Percentiles rank a stretch among this genome's conserved stretches.
Evolutionary conservation across 1,139 yeast genomes (phyloP).

Genomic region (Lodderomyces pseudojiufengensis): DNA sequence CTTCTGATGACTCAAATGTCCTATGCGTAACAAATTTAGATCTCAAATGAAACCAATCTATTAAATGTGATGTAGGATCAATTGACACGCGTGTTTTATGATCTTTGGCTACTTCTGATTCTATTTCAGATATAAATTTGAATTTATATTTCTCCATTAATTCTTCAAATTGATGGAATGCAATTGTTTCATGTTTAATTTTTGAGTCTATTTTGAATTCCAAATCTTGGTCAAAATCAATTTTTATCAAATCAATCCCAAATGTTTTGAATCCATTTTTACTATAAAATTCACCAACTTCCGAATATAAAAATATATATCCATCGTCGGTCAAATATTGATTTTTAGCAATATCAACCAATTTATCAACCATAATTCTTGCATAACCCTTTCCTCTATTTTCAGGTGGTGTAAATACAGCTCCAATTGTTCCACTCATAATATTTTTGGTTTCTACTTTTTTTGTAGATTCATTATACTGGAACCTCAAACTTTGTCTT

Average conservation of each 20-base stretch:
- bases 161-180: slow-evolving; percentile 31
- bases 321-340: slow-evolving; percentile 32
- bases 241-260: slow-evolving; percentile 39
- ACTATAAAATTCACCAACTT: slow-evolving; percentile 64
- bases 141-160: slow-evolving; percentile 22
- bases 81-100: slow-evolving; percentile 28
- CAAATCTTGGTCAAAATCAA: background rate
- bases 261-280: slow-evolving; percentile 54
- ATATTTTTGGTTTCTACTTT: slow-evolving; percentile 22
- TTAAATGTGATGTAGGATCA: slow-evolving; percentile 25
- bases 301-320: slow-evolving; percentile 60
- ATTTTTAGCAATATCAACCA: slow-evolving; percentile 26
- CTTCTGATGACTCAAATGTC: slow-evolving; percentile 20
- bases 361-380: slow-evolving; percentile 50
- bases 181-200: slow-evolving; percentile 16
- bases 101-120: slow-evolving; percentile 20
- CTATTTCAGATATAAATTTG: slow-evolving; percentile 19
- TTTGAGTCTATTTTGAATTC: background rate
- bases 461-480: slow-evolving; percentile 12
- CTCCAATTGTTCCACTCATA: slow-evolving; percentile 56
- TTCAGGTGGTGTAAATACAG: slow-evolving; percentile 57
- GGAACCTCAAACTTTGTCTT: slow-evolving; percentile 27
- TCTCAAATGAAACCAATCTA: slow-evolving; percentile 47
- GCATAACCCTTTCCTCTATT: slow-evolving; percentile 68
- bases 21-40: slow-evolving; percentile 35